Evolutionary conservation across 73 alveolate genomes (phyloP).

Genomic region (Paramecium caudatum): DNA sequence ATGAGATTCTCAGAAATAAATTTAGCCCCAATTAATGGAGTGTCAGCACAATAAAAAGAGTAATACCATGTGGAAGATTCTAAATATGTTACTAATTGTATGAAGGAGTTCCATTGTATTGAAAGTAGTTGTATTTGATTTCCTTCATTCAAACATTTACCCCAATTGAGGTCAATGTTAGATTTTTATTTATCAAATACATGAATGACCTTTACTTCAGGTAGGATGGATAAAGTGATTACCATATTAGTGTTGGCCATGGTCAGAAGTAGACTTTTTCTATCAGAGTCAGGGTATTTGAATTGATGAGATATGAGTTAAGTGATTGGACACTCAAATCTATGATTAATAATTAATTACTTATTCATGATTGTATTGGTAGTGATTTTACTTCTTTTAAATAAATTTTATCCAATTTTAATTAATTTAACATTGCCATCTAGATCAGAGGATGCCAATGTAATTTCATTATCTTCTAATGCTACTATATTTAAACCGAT

Average conservation of each 20-base stretch:
- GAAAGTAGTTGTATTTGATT: neutral
- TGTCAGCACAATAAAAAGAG: constrained; percentile 26
- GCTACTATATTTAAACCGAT: constrained; percentile 5
- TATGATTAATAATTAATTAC: neutral
- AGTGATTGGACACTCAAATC: constrained; percentile 29
- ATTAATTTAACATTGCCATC: constrained; percentile 52
- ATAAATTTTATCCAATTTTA: neutral
- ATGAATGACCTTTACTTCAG: constrained; percentile 33
- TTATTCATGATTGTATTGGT: constrained; percentile 10
- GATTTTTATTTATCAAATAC: constrained; percentile 59
- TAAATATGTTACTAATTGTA: neutral
- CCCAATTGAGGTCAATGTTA: constrained; percentile 32
- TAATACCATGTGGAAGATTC: constrained; percentile 41
- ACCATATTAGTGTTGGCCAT: neutral
- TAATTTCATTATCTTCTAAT: neutral
- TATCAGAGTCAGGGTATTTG: constrained; percentile 7
- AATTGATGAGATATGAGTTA: constrained; percentile 2
- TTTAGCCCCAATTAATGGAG: neutral
- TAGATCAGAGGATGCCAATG: constrained; percentile 9
- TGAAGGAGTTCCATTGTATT: constrained; percentile 59
- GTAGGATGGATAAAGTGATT: neutral
- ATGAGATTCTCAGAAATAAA: constrained; percentile 23
- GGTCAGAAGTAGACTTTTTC: neutral
- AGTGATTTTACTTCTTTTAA: constrained; percentile 8
- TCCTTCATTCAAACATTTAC: neutral